Conservation (phyloP, 176 grass and related monocot genomes). For the Avena eriantha region DNA sequence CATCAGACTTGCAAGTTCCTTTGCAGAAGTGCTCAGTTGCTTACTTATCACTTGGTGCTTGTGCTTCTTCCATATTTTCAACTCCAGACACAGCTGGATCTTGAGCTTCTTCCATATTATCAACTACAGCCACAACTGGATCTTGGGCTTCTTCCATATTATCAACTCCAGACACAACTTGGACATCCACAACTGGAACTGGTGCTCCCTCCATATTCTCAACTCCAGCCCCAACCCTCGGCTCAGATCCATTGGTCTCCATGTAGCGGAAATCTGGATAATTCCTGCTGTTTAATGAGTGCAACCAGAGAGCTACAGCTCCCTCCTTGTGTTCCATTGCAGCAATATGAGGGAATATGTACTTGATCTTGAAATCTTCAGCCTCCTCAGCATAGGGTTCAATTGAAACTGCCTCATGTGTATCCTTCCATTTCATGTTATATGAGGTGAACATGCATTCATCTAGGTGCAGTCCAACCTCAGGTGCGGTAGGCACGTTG, state of each 20-base stretch:
- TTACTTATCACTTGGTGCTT: neutral
- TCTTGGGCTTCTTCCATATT: neutral
- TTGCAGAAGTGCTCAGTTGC: conserved; percentile 15
- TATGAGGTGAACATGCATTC: conserved; percentile 95
- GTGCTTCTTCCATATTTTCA: conserved; percentile 39
- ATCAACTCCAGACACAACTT: neutral
- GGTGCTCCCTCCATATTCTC: conserved; percentile 34
- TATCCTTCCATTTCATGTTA: conserved; percentile 85
- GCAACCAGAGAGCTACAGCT: conserved; percentile 88
- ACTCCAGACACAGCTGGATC: conserved; percentile 9
- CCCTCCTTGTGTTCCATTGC: conserved; percentile 94
- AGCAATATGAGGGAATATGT: conserved; percentile 93
- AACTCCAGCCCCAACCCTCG: conserved; percentile 13
- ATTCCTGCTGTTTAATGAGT: conserved; percentile 84
- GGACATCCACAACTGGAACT: neutral
- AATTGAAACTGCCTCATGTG: conserved; percentile 91
- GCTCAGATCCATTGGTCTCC: conserved; percentile 47
- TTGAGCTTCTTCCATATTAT: neutral
- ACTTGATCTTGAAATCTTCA: conserved; percentile 89
- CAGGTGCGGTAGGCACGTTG: conserved; percentile 92
- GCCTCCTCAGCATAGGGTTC: conserved; percentile 72
- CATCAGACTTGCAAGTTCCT: neutral
- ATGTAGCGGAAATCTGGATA: conserved; percentile 85
- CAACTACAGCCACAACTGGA: neutral
- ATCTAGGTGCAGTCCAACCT: conserved; percentile 84